These are phyloP conservation scores for Glaciozyma martinii DNA, from an alignment of 768 basidiomycete species.

Conservation along the genomic window DNA sequence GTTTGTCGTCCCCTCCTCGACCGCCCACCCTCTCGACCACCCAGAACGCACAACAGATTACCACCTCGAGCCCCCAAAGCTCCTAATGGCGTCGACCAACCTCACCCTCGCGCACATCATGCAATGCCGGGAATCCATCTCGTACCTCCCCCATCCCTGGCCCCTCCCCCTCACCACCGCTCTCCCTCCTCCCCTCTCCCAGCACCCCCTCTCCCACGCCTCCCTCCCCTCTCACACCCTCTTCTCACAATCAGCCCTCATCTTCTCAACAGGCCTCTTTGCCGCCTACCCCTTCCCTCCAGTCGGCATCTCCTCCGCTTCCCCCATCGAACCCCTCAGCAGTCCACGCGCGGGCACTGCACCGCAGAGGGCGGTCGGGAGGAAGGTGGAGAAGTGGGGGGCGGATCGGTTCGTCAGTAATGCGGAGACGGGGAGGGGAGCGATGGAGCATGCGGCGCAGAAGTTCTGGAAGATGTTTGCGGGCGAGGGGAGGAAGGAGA, in stretches of 20 bases:
- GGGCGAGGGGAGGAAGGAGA: background rate
- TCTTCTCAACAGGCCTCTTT: slow-evolving; percentile 26
- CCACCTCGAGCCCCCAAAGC: slow-evolving; percentile 29
- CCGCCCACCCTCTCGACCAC: slow-evolving; percentile 1
- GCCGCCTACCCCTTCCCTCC: slow-evolving; percentile 23
- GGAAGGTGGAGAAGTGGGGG: slow-evolving; percentile 21
- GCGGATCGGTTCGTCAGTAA: slow-evolving; percentile 24
- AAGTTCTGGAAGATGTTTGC: slow-evolving; percentile 12
- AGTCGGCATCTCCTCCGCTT: slow-evolving; percentile 3
- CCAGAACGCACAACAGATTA: background rate
- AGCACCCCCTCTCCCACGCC: slow-evolving; percentile 26
- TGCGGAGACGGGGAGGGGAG: slow-evolving; percentile 17
- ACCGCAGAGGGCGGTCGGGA: slow-evolving; percentile 21
- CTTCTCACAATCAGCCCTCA: slow-evolving; percentile 31
- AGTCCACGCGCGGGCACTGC: slow-evolving; percentile 5
- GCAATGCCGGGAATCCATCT: slow-evolving; percentile 29
- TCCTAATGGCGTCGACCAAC: slow-evolving; percentile 31
- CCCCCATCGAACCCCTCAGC: slow-evolving; percentile 7
- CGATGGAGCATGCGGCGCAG: slow-evolving; percentile 23
- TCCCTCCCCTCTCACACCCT: slow-evolving; percentile 24
- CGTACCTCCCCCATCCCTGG: slow-evolving; percentile 30
- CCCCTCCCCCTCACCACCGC: slow-evolving; percentile 5
- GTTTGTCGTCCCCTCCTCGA: slow-evolving; percentile 28
- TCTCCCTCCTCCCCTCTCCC: slow-evolving; percentile 1
- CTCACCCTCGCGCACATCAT: slow-evolving; percentile 25